phyloP scores from a whole-genome alignment of 345 rosid genomes.

The Hibiscus mutabilis region DNA sequence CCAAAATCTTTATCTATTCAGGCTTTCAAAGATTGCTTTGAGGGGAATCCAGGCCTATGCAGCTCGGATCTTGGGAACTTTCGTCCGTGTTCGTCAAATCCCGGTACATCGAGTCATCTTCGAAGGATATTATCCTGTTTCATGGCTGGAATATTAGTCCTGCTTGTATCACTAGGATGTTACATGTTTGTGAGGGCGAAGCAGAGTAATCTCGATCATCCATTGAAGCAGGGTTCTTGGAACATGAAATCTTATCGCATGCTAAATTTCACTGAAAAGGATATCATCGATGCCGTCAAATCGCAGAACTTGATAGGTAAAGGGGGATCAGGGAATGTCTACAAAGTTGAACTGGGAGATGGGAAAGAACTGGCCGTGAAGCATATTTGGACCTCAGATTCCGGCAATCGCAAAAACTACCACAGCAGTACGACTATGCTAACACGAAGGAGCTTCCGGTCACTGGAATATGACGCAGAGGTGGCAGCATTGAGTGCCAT shows the following conservation, averaged over 20 bases:
- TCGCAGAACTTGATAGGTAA: constrained; percentile 72
- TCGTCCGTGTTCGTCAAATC: constrained; percentile 35
- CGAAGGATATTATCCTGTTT: constrained; percentile 33
- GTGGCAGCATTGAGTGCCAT: constrained; percentile 61
- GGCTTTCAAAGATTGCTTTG: constrained; percentile 40
- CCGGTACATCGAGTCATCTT: constrained; percentile 20
- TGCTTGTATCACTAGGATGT: constrained; percentile 28
- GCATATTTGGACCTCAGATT: constrained; percentile 48
- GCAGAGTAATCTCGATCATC: constrained; percentile 22
- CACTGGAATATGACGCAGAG: constrained; percentile 59
- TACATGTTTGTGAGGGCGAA: constrained; percentile 32
- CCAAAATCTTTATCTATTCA: constrained; percentile 39
- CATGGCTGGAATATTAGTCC: constrained; percentile 29
- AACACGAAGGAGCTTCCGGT: constrained; percentile 22
- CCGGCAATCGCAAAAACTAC: constrained; percentile 20
- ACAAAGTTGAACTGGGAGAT: constrained; percentile 45
- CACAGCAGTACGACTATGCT: constrained; percentile 44
- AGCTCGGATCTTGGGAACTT: constrained; percentile 34
- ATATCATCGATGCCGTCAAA: constrained; percentile 48
- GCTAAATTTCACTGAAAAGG: constrained; percentile 53
- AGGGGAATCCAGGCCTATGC: constrained; percentile 62
- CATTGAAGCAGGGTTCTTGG: constrained; percentile 45
- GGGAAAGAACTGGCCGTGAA: constrained; percentile 76
- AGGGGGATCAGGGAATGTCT: constrained; percentile 86
- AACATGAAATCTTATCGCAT: constrained; percentile 54